Base-by-base conservation (phyloP, 495 filamentous ascomycete genomes). In the Hypoxylon lienhwacheense region DNA sequence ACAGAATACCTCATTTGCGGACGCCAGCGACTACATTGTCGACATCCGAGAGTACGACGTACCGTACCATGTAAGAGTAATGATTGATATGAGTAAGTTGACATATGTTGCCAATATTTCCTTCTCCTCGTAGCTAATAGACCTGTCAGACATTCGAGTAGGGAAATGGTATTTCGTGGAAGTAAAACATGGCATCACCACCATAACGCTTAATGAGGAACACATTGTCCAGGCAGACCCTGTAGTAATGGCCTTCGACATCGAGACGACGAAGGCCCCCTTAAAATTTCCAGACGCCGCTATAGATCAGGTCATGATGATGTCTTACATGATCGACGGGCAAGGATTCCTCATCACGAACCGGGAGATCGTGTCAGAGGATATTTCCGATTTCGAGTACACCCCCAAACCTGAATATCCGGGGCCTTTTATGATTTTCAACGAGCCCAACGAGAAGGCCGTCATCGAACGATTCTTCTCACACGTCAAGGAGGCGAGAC, bases 241-340 rank as follows among this genome's bases (percentile, higher is more conserved):
- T 0, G 89, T 99, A 14, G 88, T 99, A 12, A 86, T 99, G 75
- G 93, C 93, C 8, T 99, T 83, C 72, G 93, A 99, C 82, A 99
- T 99, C 64, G 93, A 99, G 67, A 97, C 93, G 16, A 95, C 90
- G 3, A 99, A 99, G 61, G 77, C 95, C 25, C 93, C 93, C 10
- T 76, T 99, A 39, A 99, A 99, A 68, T 99, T 99, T 65, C 93
- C 93, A n/a, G 95, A 97, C 66, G 86, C 93, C 0, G 78, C 89
- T 1, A 85, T 96, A 57, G 93, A 99, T 72, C 93, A 96, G 70
- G 85, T 99, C 60, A 99, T 99, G 92, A 99, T 99, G 93, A 95
- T 99, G 61, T 97, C 95, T 11, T 99, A 97, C 73, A 99, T 99
- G 93, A 97, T 99, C 57, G 93, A 99, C 63, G 93, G 95, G 1